Evolutionary conservation across 768 basidiomycete genomes (phyloP).

Genomic region (Rossbeevera mucosa): DNA sequence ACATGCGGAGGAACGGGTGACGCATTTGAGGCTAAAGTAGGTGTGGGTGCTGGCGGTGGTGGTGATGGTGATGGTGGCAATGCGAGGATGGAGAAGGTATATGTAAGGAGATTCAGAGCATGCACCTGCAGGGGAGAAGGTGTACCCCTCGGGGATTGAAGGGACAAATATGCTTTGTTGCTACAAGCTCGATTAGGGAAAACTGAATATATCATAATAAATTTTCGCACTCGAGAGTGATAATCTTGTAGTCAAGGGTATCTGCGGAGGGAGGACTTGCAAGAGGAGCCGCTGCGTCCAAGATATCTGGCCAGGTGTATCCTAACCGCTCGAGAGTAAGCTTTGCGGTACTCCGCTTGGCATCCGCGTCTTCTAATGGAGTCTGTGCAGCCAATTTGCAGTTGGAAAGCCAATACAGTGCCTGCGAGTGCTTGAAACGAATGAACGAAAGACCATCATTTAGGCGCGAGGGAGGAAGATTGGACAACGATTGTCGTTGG

Average conservation of each 20-base stretch:
- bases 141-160: constrained; percentile 39
- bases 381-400: constrained; percentile 14
- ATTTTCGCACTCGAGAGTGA: constrained; percentile 18
- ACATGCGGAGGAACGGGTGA: constrained; percentile 45
- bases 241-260: constrained; percentile 32
- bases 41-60: constrained; percentile 29
- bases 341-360: constrained; percentile 20
- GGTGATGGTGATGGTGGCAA: constrained; percentile 46
- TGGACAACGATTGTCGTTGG: constrained; percentile 5
- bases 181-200: constrained; percentile 15
- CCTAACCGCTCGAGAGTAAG: constrained; percentile 32
- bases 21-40: constrained; percentile 22
- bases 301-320: constrained; percentile 40
- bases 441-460: constrained; percentile 15
- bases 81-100: constrained; percentile 52
- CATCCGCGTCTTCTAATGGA: constrained; percentile 10
- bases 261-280: constrained; percentile 10
- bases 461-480: not conserved
- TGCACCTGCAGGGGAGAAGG: constrained; percentile 61
- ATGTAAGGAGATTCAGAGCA: constrained; percentile 38
- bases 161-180: constrained; percentile 46
- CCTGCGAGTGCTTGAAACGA: constrained; percentile 24
- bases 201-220: not conserved
- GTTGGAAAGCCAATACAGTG: constrained; percentile 22
- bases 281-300: constrained; percentile 36